phyloP scores from a whole-genome alignment of 2,329 filamentous ascomycete species.

The Fusarium sp. region DNA sequence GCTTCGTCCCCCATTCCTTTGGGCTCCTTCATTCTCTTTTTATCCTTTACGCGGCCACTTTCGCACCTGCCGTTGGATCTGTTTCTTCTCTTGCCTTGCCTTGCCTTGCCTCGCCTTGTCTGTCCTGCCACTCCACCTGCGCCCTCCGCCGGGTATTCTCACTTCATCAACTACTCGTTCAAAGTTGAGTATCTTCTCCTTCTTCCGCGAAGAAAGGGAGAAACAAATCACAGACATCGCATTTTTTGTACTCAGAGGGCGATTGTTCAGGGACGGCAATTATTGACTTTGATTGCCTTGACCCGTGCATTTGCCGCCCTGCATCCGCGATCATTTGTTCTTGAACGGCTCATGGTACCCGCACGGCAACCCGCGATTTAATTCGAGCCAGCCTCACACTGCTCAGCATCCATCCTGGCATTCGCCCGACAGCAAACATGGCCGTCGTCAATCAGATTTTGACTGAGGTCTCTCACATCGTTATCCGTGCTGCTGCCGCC shows the following conservation, averaged over 20 bases:
- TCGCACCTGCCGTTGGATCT: slow-evolving; percentile 32
- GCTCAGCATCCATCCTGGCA: slow-evolving; percentile 31
- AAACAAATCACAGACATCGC: background rate
- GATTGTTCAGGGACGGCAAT: slow-evolving; percentile 26
- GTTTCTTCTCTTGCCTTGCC: slow-evolving; percentile 24
- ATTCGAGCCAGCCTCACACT: slow-evolving; percentile 39
- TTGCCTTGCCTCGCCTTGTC: slow-evolving; percentile 24
- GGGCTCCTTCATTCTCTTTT: slow-evolving; percentile 36
- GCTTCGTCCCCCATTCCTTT: slow-evolving; percentile 33
- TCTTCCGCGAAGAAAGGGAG: slow-evolving; percentile 13
- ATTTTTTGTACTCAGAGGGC: slow-evolving; percentile 4
- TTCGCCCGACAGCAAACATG: slow-evolving; percentile 36
- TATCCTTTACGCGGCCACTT: slow-evolving; percentile 35
- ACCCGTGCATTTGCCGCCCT: slow-evolving; percentile 32
- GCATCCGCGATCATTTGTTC: slow-evolving; percentile 31
- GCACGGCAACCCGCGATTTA: slow-evolving; percentile 41
- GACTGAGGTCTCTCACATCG: slow-evolving; percentile 42
- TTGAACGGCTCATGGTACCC: slow-evolving; percentile 43
- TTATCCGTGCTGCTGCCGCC: slow-evolving; percentile 37
- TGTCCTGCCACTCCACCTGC: slow-evolving; percentile 36
- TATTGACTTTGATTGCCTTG: slow-evolving; percentile 27
- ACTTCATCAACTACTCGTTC: slow-evolving; percentile 31
- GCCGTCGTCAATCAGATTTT: slow-evolving; percentile 42
- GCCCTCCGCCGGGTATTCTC: slow-evolving; percentile 38
- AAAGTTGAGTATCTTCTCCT: slow-evolving; percentile 26